Percentiles rank a stretch among this genome's conserved stretches.
These are phyloP conservation scores for Aspergillus pseudoglaucus DNA, from an alignment of 2,329 filamentous ascomycete species.

Conservation along the genomic window DNA sequence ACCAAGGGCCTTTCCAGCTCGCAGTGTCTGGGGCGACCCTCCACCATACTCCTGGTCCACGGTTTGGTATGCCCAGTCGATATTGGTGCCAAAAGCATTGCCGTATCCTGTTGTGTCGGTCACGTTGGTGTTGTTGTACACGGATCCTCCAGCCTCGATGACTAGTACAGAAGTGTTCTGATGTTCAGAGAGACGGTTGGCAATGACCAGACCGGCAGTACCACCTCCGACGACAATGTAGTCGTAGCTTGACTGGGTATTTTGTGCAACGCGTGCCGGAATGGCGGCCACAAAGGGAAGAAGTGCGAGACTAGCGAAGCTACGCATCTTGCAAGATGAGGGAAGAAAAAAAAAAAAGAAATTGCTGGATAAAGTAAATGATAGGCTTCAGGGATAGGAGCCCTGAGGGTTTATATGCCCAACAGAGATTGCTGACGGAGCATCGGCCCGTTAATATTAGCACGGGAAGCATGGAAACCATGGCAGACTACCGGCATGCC, in stretches of 20 bases:
- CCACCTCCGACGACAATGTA: slow-evolving; percentile 33
- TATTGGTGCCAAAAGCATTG: slow-evolving; percentile 25
- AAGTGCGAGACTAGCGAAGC: not conserved
- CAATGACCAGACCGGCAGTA: slow-evolving; percentile 29
- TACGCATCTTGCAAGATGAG: not conserved
- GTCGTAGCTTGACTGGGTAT: slow-evolving; percentile 16
- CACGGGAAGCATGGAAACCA: too few species aligned
- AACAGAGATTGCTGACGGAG: too few species aligned
- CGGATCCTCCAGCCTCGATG: slow-evolving; percentile 28
- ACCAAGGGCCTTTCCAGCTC: slow-evolving; percentile 39
- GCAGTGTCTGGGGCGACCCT: slow-evolving; percentile 26
- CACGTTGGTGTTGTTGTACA: slow-evolving; percentile 23
- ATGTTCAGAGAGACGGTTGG: slow-evolving; percentile 30
- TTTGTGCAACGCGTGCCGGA: not conserved
- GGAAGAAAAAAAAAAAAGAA: too few species aligned
- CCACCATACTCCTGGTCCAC: slow-evolving; percentile 36
- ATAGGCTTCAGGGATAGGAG: too few species aligned
- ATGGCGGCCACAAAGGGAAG: not conserved
- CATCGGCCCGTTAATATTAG: too few species aligned
- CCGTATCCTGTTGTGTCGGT: slow-evolving; percentile 20
- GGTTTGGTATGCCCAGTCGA: slow-evolving; percentile 40
- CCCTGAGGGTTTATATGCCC: too few species aligned
- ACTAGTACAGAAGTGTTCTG: slow-evolving; percentile 21
- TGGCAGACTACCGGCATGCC: too few species aligned
- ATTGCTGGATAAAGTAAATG: too few species aligned